phyloP scores from a whole-genome alignment of 345 rosid species.

The Brassica incana region DNA sequence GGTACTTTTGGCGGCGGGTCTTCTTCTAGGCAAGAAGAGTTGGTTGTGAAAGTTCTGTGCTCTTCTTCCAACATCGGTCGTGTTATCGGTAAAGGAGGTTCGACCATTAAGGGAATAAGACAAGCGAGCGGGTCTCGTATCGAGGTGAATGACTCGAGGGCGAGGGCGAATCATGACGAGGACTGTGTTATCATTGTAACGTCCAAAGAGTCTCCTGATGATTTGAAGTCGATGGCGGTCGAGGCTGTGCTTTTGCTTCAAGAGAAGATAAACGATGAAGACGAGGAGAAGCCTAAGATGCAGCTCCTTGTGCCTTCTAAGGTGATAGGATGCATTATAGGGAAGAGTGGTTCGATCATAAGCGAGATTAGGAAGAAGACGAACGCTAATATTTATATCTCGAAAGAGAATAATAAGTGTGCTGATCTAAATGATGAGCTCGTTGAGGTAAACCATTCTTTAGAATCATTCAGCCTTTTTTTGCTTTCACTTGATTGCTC shows the following conservation, averaged over 20 bases:
- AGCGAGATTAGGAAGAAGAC: slow-evolving; percentile 90
- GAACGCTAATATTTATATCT: slow-evolving; percentile 73
- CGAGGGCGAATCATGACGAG: slow-evolving; percentile 60
- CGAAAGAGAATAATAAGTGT: slow-evolving; percentile 59
- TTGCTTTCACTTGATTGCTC: background rate
- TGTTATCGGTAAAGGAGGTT: slow-evolving; percentile 93
- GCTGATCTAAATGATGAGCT: slow-evolving; percentile 81
- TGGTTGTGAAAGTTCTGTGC: slow-evolving; percentile 68
- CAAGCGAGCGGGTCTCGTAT: slow-evolving; percentile 84
- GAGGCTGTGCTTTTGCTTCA: slow-evolving; percentile 89
- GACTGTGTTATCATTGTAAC: slow-evolving; percentile 68
- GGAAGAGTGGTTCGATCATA: slow-evolving; percentile 87
- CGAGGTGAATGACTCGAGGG: slow-evolving; percentile 81
- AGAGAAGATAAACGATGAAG: slow-evolving; percentile 83
- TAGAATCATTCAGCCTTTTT: background rate
- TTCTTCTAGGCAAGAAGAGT: slow-evolving; percentile 57
- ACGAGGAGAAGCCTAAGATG: slow-evolving; percentile 57
- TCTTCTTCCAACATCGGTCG: slow-evolving; percentile 86
- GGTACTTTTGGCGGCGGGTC: slow-evolving; percentile 42
- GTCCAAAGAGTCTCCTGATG: slow-evolving; percentile 83
- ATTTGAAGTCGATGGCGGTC: slow-evolving; percentile 91
- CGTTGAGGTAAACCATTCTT: slow-evolving; percentile 61
- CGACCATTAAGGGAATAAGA: slow-evolving; percentile 85
- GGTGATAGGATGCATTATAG: slow-evolving; percentile 92
- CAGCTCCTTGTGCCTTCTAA: slow-evolving; percentile 81